These are phyloP conservation scores for Amylocystis lapponica DNA, from an alignment of 768 basidiomycete genomes.

Conservation along the genomic window DNA sequence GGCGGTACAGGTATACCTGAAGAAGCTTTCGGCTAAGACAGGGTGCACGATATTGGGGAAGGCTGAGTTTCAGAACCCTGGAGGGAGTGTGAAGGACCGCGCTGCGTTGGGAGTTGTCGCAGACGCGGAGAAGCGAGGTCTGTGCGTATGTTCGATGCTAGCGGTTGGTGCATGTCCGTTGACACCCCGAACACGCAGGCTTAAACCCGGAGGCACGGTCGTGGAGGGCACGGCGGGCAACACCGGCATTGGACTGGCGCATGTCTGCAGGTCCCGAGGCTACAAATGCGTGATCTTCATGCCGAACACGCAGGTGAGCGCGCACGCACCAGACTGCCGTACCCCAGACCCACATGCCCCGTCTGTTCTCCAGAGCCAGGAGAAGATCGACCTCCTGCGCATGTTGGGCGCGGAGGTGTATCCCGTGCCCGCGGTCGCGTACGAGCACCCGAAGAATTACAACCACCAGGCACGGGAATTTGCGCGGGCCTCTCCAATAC, in stretches of 20 bases:
- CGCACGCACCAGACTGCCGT: neutral
- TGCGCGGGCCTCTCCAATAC: slow-evolving; percentile 72
- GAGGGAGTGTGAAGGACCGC: slow-evolving; percentile 97
- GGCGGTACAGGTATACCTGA: slow-evolving; percentile 84
- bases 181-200: too few relatives aligned
- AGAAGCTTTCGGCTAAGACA: slow-evolving; percentile 73
- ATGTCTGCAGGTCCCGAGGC: slow-evolving; percentile 87
- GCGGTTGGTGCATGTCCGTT: too few relatives aligned
- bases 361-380: slow-evolving; percentile 63
- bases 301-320: slow-evolving; percentile 81
- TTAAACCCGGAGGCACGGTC: slow-evolving; percentile 91
- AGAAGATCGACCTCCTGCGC: slow-evolving; percentile 94
- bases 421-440: slow-evolving; percentile 94
- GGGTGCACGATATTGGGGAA: slow-evolving; percentile 89
- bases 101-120: slow-evolving; percentile 86
- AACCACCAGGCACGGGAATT: slow-evolving; percentile 95
- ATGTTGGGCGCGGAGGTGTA: slow-evolving; percentile 98
- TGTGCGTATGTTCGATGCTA: slow-evolving; percentile 44
- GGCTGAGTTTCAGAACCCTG: slow-evolving; percentile 97
- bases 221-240: slow-evolving; percentile 99
- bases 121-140: slow-evolving; percentile 82
- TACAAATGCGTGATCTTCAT: slow-evolving; percentile 99
- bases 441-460: slow-evolving; percentile 92
- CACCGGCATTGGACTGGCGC: slow-evolving; percentile 93
- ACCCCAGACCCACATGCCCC: neutral